Conservation (phyloP, 2,329 filamentous ascomycete species). For the Ophiostoma triangulosporum region DNA sequence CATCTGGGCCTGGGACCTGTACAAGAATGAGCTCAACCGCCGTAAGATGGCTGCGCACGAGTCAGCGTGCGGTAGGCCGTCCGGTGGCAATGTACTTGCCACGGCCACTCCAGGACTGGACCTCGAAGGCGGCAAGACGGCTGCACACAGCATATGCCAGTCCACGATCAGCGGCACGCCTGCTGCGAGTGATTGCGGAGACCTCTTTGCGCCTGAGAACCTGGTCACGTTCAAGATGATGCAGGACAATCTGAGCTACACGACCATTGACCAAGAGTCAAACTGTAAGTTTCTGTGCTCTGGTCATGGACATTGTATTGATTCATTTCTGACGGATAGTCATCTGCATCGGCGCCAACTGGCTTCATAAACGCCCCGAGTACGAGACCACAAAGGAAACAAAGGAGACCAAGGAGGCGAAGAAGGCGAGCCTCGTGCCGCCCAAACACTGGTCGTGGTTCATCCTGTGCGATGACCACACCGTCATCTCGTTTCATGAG, state of each 20-base stretch:
- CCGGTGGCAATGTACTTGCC: background rate
- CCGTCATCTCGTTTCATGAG: conserved; percentile 58
- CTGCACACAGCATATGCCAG: background rate
- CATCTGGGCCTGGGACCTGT: conserved; percentile 39
- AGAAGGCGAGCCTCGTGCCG: conserved; percentile 24
- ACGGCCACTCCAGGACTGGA: background rate
- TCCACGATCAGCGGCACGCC: background rate
- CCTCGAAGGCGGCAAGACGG: conserved; percentile 3
- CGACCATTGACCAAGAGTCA: conserved; percentile 54
- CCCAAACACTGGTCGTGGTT: conserved; percentile 55
- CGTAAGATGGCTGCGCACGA: background rate
- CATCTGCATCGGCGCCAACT: conserved; percentile 60
- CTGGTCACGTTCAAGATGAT: conserved; percentile 37
- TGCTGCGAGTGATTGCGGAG: background rate
- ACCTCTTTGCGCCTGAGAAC: conserved; percentile 13
- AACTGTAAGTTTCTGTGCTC: conserved; percentile 34
- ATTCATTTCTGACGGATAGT: conserved; percentile 28
- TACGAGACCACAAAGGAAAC: conserved; percentile 13
- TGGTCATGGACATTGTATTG: conserved; percentile 7
- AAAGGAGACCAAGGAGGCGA: too few species aligned
- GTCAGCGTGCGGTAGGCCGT: background rate
- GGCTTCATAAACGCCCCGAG: conserved; percentile 29
- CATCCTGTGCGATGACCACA: conserved; percentile 53
- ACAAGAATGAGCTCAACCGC: conserved; percentile 4
- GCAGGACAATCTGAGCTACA: conserved; percentile 63